Evolutionary conservation across 345 rosid species (phyloP).

Genomic region (Crucihimalaya himalaica): DNA sequence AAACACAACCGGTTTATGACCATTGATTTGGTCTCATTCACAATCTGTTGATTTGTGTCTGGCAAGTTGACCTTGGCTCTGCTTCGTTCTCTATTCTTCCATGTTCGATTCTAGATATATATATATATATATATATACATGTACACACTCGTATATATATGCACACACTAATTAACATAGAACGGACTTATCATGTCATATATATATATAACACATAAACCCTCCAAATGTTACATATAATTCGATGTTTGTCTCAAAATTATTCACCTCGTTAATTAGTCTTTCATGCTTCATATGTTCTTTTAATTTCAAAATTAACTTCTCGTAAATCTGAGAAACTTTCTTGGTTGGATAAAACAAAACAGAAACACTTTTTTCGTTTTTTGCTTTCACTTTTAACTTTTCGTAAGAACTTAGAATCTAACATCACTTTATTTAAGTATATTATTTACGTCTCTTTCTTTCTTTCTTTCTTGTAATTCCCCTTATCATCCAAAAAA

Average conservation of each 20-base stretch:
- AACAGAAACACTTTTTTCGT: not conserved
- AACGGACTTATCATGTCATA: not conserved
- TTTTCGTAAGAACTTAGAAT: not conserved
- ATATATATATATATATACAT: not conserved
- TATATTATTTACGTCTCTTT: not conserved
- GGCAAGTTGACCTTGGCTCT: constrained; percentile 42
- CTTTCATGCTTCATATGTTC: not conserved
- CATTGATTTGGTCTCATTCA: constrained; percentile 11
- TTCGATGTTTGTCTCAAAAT: not conserved
- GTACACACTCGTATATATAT: not conserved
- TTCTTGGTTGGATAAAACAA: not conserved
- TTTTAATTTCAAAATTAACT: not conserved
- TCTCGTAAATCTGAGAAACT: not conserved
- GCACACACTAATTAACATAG: not conserved
- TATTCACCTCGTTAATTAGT: not conserved
- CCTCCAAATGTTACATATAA: not conserved
- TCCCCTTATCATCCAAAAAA: not conserved
- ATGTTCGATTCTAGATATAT: constrained; percentile 24
- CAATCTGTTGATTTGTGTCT: constrained; percentile 21
- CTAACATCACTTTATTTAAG: not conserved
- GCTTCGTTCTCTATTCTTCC: constrained; percentile 32
- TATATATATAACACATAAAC: not conserved
- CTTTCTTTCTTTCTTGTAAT: not conserved
- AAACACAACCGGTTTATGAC: constrained; percentile 13
- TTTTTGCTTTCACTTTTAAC: not conserved